Evolutionary conservation across 345 rosid species (phyloP).

Genomic region (Litchi chinensis): DNA sequence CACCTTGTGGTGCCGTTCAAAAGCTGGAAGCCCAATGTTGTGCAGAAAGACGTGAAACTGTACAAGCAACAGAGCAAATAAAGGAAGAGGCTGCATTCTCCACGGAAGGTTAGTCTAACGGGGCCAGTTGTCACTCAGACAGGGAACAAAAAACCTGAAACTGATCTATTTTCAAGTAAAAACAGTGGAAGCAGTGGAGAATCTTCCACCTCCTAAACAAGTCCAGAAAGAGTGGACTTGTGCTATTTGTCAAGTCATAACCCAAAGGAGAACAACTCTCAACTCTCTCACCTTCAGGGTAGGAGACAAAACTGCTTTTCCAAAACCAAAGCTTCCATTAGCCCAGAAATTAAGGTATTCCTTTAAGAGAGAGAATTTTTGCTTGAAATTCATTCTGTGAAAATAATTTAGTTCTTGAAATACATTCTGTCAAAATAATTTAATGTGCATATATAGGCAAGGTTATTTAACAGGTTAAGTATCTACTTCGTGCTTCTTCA

Average conservation of each 20-base stretch:
- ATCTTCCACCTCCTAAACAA: constrained; percentile 1
- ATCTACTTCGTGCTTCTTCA: too few species aligned
- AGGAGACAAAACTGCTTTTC: constrained; percentile 17
- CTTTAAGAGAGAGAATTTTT: not conserved
- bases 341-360: not conserved
- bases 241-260: constrained; percentile 31
- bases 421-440: too few species aligned
- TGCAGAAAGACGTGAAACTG: constrained; percentile 21
- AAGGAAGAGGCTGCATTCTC: constrained; percentile 12
- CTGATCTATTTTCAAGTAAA: not conserved
- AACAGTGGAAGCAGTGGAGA: not conserved
- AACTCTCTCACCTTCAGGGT: constrained; percentile 30
- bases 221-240: constrained; percentile 35
- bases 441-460: too few species aligned
- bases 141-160: constrained; percentile 1
- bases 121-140: not conserved
- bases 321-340: not conserved
- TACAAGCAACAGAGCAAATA: constrained; percentile 21
- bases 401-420: too few species aligned
- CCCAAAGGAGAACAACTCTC: constrained; percentile 16
- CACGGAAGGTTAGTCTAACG: constrained; percentile 15
- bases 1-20: constrained; percentile 10
- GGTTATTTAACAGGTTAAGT: not conserved
- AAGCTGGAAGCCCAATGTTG: not conserved
- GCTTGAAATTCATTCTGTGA: not conserved